Evolutionary conservation across 2,329 filamentous ascomycete species (phyloP), one percentile per base, ranked within the genome.

Genomic region (Fusarium pseudograminearum): DNA sequence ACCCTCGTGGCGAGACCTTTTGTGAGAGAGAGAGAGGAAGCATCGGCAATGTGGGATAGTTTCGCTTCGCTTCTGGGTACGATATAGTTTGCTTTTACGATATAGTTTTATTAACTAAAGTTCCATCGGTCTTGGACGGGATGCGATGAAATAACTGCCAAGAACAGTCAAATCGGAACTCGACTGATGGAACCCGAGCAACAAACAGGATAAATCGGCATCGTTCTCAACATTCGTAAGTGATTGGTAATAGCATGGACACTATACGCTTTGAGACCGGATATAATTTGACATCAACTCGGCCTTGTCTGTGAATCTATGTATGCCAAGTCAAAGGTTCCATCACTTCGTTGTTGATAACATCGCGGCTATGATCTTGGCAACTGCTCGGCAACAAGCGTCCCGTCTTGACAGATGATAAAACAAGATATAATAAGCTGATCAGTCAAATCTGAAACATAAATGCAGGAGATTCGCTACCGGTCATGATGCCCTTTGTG

Each of bases 81-180:
- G 45, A 33, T 24, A 48, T 48, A 48, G 45, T 48, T 48, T 30
- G 28, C 28, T 30, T 30, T 30, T 51, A 51, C 48, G 33, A 51
- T 28, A 51, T 51, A 51, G 48, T 51, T 50, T 28, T 30, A 6
- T 28, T 30, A 6, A n/a, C 41, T 51, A 14, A 36, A 26, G 46
- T 34, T 15, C 16, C 31, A 28, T 28, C 47, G 48, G 48, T n/a
- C 15, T 30, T 22, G 12, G 24, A 51, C 28, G 34, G 28, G 44
- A 31, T 51, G 48, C 18, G 18, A 30, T 4, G 41, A 11, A 34
- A 7, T 40, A 9, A 18, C 24, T 20, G 18, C 33, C 33, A 51
- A 40, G 24, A n/a, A n/a, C n/a, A 31, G n/a, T 22, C 3, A 28
- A 28, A n/a, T 28, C 33, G 7, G 47, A 40, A 40, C 11, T 16